Evolutionary conservation across 2,329 filamentous ascomycete species (phyloP), one percentile per base, ranked within the genome.

Genomic region (Penicillium capsulatum): DNA sequence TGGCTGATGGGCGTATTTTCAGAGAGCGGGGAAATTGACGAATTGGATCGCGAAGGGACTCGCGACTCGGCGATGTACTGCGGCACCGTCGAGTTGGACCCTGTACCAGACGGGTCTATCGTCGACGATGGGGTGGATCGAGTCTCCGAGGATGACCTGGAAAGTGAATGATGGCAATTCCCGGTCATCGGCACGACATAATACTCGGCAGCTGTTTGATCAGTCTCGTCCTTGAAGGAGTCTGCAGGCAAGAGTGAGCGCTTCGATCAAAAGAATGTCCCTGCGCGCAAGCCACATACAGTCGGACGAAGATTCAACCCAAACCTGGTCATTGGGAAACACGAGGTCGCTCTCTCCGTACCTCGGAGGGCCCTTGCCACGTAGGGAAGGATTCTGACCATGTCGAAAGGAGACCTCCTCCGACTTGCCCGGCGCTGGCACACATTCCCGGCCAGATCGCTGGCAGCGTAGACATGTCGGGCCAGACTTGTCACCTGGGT

Each of bases 341-440:
- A 52, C 44, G 31, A 64, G 40, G 38, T 64, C 58, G 37, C 55
- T 63, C 39, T 64, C 60, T 27, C 60, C 60, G 40, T 64, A 64
- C 16, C 60, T 55, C 38, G 58, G 60, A 38, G 60, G 60, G 2
- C 60, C 60, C 38, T 50, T 58, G 34, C 58, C 53, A 31, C 60
- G 53, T 34, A 64, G 44, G 22, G 60, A 64, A 5, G 60, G 60
- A 26, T 64, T 64, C 36, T 64, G 60, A n/a, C 60, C 60, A 47
- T 64, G 60, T 29, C 60, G 60, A 45, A 64, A 64, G 15, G 60
- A 60, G 31, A 64, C 50, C 36, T 62, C 60, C 42, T 64, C 60
- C 17, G 57, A 57, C 47, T 58, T 63, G 15, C 45, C 51, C 29
- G 60, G 60, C 17, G 59, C 57, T 26, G 60, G 60, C 24, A 64